phyloP scores from a whole-genome alignment of 2,329 filamentous ascomycete genomes.

The Ophiostoma himal-ulmi region DNA sequence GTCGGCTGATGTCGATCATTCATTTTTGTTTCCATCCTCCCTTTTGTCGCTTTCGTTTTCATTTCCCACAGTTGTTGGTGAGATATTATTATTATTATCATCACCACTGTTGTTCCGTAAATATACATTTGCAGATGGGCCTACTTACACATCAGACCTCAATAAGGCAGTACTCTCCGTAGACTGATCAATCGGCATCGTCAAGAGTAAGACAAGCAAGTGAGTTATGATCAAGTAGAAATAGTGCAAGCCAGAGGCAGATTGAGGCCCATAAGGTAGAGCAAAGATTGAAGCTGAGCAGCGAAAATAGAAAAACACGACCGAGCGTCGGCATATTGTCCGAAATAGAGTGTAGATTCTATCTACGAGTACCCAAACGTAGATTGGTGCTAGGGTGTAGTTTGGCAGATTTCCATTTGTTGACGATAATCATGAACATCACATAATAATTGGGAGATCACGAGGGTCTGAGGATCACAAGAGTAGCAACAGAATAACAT shows the following conservation, averaged over 20 bases:
- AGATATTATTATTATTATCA: too few species aligned
- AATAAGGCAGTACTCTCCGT: too few species aligned
- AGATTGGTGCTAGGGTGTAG: too few species aligned
- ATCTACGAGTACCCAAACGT: too few species aligned
- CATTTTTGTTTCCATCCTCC: background rate
- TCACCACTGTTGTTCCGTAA: too few species aligned
- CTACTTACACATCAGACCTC: too few species aligned
- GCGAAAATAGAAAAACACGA: background rate
- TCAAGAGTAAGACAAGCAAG: background rate
- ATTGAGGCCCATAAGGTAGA: background rate
- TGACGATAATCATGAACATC: too few species aligned
- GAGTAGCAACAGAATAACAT: background rate
- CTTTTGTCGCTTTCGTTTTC: background rate
- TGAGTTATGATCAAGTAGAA: background rate
- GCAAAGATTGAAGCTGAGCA: background rate
- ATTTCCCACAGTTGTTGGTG: background rate
- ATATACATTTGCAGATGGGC: too few species aligned
- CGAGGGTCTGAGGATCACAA: background rate
- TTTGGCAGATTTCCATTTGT: background rate
- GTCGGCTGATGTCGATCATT: constrained; percentile 1
- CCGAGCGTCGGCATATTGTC: background rate
- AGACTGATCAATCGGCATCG: background rate
- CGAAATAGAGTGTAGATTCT: background rate
- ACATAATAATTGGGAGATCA: background rate
- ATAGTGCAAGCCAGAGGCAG: background rate